Evolutionary conservation across 495 filamentous ascomycete genomes (phyloP), one percentile per base, ranked within the genome.

Genomic region (Aspergillus carlsbadensis): DNA sequence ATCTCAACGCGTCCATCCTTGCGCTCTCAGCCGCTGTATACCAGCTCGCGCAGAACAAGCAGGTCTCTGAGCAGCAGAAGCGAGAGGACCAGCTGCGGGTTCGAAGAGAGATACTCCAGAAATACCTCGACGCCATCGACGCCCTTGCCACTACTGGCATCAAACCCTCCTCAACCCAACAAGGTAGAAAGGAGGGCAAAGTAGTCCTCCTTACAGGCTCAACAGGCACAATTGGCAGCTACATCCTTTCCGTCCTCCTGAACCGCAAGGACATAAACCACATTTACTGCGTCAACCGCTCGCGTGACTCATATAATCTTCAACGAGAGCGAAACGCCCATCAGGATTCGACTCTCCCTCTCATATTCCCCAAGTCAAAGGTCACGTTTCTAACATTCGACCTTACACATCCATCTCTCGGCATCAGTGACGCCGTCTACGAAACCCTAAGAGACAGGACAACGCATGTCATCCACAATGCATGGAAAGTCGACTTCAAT

Each of bases 151-250:
- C 17, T 11, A 36, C 8, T 8, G 10, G 10, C 11, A 39, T 5
- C 36, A 17, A 17, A 39, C 13, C 36, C 8, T 5, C 13, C 4
- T 14, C 36, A 5, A 14, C 15, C 36, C 5, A 5, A 14, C 36
- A 37, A 5, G 6, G 13, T 5, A 22, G 17, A 50, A 20, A 37
- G 36, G 36, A 48, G 20, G 47, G 31, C 17, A 31, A 50, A 36
- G 31, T 50, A 8, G 58, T 75, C 0, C 52, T 86, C 17, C 67
- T 87, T 11, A 87, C 82, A 1, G 83, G 84, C 31, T 76, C 78
- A 0, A 86, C 84, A 1, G 84, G 83, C 20, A 73, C 74, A n/a
- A 58, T 88, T 6, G 84, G 85, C 5, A 79, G 75, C 1, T 83
- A 84, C 61, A 67, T 86, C 54, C 65, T 87, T 1, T 72, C 80